Percentiles rank a stretch among this genome's conserved stretches.
Evolutionary conservation across 257 asterid species (phyloP).

Genomic region (Ehretia macrophylla): DNA sequence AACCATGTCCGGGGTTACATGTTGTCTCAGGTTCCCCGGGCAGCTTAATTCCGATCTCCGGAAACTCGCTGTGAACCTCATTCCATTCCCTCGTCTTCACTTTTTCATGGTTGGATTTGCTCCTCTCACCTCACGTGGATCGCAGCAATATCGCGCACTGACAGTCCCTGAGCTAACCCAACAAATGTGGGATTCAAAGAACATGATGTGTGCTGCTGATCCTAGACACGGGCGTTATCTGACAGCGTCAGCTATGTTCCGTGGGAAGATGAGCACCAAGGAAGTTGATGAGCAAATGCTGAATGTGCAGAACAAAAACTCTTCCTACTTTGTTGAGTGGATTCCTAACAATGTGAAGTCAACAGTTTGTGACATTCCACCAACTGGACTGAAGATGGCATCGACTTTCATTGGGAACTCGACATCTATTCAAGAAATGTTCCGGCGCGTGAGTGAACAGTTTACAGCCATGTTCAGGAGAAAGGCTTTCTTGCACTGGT

Average conservation of each 20-base stretch:
- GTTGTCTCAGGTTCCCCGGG: conserved; percentile 48
- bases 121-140: no score
- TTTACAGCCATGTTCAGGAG: conserved; percentile 57
- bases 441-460: conserved; percentile 51
- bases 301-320: conserved; percentile 44
- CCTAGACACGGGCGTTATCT: conserved; percentile 52
- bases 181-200: no score
- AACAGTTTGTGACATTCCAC: conserved; percentile 56
- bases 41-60: conserved; percentile 53
- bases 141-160: no score
- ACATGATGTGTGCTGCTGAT: no score
- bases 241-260: conserved; percentile 54
- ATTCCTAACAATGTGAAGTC: conserved; percentile 50
- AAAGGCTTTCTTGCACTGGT: conserved; percentile 62
- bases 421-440: no score
- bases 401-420: no score
- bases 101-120: conserved; percentile 53
- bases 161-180: no score
- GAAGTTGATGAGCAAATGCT: no score
- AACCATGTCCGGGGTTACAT: conserved; percentile 52
- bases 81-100: conserved; percentile 52
- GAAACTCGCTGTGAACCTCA: conserved; percentile 43
- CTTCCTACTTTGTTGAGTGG: conserved; percentile 49
- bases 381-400: no score
- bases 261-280: conserved; percentile 63